A percentile compares a stretch with the other conserved stretches of the same genome.
Evolutionary conservation across 2,329 filamentous ascomycete species (phyloP).

Genomic region (Colletotrichum camelliae): DNA sequence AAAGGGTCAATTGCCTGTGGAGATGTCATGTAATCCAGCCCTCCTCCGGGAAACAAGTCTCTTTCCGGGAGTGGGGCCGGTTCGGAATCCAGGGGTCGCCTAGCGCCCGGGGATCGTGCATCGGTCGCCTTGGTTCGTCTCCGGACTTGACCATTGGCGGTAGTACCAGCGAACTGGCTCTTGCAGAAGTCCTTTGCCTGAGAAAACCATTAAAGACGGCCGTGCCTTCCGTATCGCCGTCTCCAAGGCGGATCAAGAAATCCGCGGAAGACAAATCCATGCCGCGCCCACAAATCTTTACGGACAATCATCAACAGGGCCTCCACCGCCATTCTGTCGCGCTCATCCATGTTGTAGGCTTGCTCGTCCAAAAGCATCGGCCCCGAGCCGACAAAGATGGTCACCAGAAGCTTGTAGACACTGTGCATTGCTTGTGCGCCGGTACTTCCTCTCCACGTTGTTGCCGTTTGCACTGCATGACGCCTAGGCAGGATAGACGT

Average conservation of each 20-base stretch:
- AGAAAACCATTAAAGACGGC: constrained; percentile 14
- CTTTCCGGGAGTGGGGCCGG: constrained; percentile 28
- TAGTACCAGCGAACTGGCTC: constrained; percentile 34
- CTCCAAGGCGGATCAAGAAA: constrained; percentile 56
- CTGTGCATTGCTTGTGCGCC: constrained; percentile 45
- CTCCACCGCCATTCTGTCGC: constrained; percentile 49
- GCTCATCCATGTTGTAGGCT: constrained; percentile 44
- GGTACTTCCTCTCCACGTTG: constrained; percentile 2
- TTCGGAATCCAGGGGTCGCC: constrained; percentile 40
- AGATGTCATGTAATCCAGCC: constrained; percentile 34
- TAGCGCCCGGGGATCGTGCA: constrained; percentile 43
- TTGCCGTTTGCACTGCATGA: constrained; percentile 3
- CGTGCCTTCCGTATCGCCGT: constrained; percentile 42
- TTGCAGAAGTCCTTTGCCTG: constrained; percentile 4
- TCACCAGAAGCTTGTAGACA: constrained; percentile 57
- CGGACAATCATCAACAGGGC: constrained; percentile 51
- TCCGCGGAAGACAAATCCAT: constrained; percentile 54
- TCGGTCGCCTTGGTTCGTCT: constrained; percentile 41
- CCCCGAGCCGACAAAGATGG: constrained; percentile 49
- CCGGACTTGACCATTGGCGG: constrained; percentile 35
- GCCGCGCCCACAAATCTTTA: constrained; percentile 51
- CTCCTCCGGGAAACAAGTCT: constrained; percentile 31
- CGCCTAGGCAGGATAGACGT: constrained; percentile 31
- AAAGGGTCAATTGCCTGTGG: constrained; percentile 33
- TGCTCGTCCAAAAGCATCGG: constrained; percentile 51